These are phyloP conservation scores for Pseudonectria buxi DNA, from an alignment of 2,329 filamentous ascomycete species.

Conservation along the genomic window DNA sequence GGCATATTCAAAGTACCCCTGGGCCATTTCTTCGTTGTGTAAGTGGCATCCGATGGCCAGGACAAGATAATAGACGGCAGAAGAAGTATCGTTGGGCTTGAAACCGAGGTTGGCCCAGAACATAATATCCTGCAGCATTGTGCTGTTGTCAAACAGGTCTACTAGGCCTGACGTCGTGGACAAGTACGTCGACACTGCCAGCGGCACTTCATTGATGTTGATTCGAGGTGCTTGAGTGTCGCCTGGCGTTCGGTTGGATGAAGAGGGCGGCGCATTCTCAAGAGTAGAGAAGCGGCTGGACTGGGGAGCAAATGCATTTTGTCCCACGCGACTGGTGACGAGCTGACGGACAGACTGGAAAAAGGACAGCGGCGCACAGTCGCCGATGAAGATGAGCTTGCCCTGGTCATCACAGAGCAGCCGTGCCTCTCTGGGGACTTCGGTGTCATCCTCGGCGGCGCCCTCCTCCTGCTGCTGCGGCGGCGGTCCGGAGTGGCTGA, in stretches of 20 bases:
- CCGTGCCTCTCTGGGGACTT: slow-evolving; percentile 47
- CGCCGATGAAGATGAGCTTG: slow-evolving; percentile 49
- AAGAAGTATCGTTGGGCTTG: slow-evolving; percentile 30
- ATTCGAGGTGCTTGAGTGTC: slow-evolving; percentile 23
- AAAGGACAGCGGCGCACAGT: slow-evolving; percentile 49
- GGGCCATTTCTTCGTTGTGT: slow-evolving; percentile 34
- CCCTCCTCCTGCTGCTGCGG: slow-evolving; percentile 4
- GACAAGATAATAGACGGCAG: slow-evolving; percentile 42
- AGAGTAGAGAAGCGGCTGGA: slow-evolving; percentile 43
- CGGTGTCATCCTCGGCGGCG: slow-evolving; percentile 43
- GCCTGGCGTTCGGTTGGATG: slow-evolving; percentile 12
- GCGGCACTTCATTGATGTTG: slow-evolving; percentile 17
- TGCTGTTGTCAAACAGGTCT: slow-evolving; percentile 40
- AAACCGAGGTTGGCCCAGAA: slow-evolving; percentile 33
- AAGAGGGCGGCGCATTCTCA: slow-evolving; percentile 34
- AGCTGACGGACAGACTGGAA: slow-evolving; percentile 49
- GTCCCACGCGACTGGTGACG: slow-evolving; percentile 41
- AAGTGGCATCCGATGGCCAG: slow-evolving; percentile 43
- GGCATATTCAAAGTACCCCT: slow-evolving; percentile 44
- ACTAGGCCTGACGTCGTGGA: slow-evolving; percentile 39
- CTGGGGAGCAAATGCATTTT: slow-evolving; percentile 44
- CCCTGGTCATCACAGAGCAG: slow-evolving; percentile 46
- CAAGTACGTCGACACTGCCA: slow-evolving; percentile 30
- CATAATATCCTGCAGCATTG: slow-evolving; percentile 33
- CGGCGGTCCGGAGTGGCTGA: slow-evolving; percentile 1